Evolutionary conservation across 805 yeast genomes (phyloP).

Genomic region (Kuraishia cidri): DNA sequence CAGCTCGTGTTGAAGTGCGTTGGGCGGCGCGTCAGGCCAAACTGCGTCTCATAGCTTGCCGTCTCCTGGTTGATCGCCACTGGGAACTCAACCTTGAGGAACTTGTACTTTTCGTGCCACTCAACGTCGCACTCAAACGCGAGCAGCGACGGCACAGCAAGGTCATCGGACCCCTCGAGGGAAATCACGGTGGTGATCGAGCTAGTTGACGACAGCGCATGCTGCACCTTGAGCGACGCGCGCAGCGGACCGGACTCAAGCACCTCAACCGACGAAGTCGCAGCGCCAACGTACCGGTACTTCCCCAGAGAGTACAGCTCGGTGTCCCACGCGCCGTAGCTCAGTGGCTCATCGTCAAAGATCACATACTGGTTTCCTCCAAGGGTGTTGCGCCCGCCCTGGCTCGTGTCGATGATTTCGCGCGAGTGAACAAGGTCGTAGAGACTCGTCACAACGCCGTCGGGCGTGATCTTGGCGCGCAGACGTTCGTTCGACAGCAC

Average conservation of each 20-base stretch:
- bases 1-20: slow-evolving; percentile 92
- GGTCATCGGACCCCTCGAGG: slow-evolving; percentile 41
- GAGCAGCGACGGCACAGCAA: slow-evolving; percentile 26
- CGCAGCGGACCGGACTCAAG: slow-evolving; percentile 46
- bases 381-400: slow-evolving; percentile 42
- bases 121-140: slow-evolving; percentile 54
- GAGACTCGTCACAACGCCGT: slow-evolving; percentile 54
- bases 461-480: slow-evolving; percentile 40
- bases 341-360: slow-evolving; percentile 85
- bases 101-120: slow-evolving; percentile 86
- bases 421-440: slow-evolving; percentile 48
- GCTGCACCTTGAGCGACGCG: slow-evolving; percentile 54
- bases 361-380: slow-evolving; percentile 80
- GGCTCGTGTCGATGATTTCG: slow-evolving; percentile 56
- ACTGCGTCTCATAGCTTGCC: slow-evolving; percentile 91
- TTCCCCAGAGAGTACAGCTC: slow-evolving; percentile 82
- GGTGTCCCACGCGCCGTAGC: slow-evolving; percentile 97
- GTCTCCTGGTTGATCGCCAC: slow-evolving; percentile 67
- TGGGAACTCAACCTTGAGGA: slow-evolving; percentile 92
- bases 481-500: slow-evolving; percentile 54
- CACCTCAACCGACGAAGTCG: slow-evolving; percentile 28
- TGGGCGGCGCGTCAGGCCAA: slow-evolving; percentile 85
- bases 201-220: slow-evolving; percentile 48
- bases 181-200: slow-evolving; percentile 62
- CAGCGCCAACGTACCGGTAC: slow-evolving; percentile 37